A percentile compares a stretch with the other conserved stretches of the same genome.
Evolutionary conservation across 352 stramenopile species (phyloP).

Genomic region (Phytophthora sp.): DNA sequence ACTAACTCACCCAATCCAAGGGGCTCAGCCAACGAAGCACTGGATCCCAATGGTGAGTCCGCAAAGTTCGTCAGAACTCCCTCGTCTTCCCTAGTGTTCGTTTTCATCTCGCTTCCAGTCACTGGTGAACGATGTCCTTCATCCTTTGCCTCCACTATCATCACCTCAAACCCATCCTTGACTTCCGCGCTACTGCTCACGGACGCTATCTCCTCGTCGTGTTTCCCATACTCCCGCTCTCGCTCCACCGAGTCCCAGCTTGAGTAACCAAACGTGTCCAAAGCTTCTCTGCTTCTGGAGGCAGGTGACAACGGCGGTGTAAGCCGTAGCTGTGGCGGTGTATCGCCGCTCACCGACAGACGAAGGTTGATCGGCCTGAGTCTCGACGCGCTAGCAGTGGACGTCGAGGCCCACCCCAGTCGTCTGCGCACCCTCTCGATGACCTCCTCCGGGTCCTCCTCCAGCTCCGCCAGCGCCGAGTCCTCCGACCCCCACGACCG

Average conservation of each 20-base stretch:
- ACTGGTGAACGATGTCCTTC: neutral
- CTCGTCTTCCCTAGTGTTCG: too few relatives aligned
- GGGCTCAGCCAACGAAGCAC: neutral
- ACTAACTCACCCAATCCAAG: too few relatives aligned
- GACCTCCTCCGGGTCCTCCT: slow-evolving; percentile 51
- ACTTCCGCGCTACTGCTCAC: neutral
- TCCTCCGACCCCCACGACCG: slow-evolving; percentile 11
- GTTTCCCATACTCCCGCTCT: neutral
- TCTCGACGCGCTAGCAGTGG: neutral
- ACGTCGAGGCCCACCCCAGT: slow-evolving; percentile 39
- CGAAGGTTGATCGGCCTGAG: slow-evolving; percentile 9
- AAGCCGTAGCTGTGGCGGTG: neutral
- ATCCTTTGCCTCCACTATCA: neutral
- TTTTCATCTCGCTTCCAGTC: neutral
- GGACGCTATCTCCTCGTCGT: neutral
- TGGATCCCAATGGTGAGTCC: neutral
- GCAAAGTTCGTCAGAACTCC: neutral
- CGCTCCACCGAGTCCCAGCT: neutral
- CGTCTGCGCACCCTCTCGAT: slow-evolving; percentile 67
- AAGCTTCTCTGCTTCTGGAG: neutral
- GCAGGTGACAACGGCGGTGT: slow-evolving; percentile 25
- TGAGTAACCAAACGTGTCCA: neutral
- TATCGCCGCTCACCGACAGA: slow-evolving; percentile 4
- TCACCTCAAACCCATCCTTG: neutral
- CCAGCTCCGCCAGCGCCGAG: slow-evolving; percentile 15